Evolutionary conservation across 78 protist species (phyloP), one percentile per base, ranked within the genome.

Genomic region (Pelomyxa schiedti): DNA sequence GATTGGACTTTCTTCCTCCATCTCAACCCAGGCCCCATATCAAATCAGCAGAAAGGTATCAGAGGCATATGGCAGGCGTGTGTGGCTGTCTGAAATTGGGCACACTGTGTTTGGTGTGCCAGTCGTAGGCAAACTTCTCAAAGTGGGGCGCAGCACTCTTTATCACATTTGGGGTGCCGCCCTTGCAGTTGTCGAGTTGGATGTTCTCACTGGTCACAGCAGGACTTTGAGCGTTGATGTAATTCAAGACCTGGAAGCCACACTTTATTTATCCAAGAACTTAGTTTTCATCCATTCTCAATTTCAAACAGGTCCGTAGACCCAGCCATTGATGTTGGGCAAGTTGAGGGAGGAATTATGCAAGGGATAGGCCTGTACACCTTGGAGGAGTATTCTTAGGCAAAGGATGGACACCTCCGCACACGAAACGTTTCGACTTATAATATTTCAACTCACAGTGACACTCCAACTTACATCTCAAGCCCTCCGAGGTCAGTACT

Each of bases 291-390:
- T n/a, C n/a, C n/a, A n/a, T n/a, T n/a, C n/a, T n/a, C n/a, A n/a
- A n/a, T n/a, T n/a, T n/a, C n/a, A n/a, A n/a, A n/a, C n/a, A n/a
- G n/a, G n/a, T n/a, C n/a, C n/a, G n/a, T n/a, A n/a, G 93, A 95
- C 63, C 98, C 99, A 24, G 68, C 91, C 5, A 82, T 94, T 68
- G 98, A 94, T 82, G 43, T 94, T 3, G 94, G 94, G 8, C 92
- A 84, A 67, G 83, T 84, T 5, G 96, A 92, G 47, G 98, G 97
- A 36, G 96, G 93, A 26, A 90, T 85, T 41, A 32, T 66, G 35
- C 88, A 91, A 76, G 98, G 97, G 65, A 37, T 85, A 35, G 98
- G 99, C 0, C 80, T 75, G 74, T 39, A 80, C 72, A 90, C 95
- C n/a, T 39, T 72, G 16, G 99, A 97, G 79, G 97, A 93, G 75